Percentiles rank a stretch among this genome's conserved stretches.
These are phyloP conservation scores for Bacidia rubella DNA, from an alignment of 495 filamentous ascomycete species.

Conservation along the genomic window DNA sequence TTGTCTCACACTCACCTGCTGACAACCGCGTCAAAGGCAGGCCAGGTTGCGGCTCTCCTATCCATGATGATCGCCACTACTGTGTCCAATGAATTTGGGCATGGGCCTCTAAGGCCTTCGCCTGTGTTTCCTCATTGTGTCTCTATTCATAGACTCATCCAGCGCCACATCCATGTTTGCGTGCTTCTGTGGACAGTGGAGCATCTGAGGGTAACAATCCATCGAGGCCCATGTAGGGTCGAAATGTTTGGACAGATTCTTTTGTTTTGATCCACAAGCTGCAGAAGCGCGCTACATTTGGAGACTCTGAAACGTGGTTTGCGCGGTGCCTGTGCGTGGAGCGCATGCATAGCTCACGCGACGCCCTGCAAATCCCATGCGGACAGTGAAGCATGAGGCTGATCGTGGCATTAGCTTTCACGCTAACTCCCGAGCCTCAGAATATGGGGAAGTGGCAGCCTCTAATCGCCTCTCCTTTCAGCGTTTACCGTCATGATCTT, in stretches of 20 bases:
- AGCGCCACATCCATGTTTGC: not conserved
- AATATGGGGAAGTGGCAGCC: not conserved
- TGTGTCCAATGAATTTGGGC: not conserved
- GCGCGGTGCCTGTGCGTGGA: slow-evolving; percentile 6
- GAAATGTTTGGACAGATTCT: not conserved
- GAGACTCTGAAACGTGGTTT: slow-evolving; percentile 6
- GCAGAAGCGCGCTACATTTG: slow-evolving; percentile 13
- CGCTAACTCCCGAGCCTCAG: not conserved
- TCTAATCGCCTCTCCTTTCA: not conserved
- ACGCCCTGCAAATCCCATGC: not conserved
- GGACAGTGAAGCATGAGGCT: not conserved
- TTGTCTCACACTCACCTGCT: not conserved
- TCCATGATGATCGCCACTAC: not conserved
- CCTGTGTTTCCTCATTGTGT: not conserved
- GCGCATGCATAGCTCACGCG: slow-evolving; percentile 7
- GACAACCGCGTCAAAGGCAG: not conserved
- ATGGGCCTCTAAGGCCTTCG: not conserved
- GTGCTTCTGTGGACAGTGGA: not conserved
- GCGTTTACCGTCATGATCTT: not conserved
- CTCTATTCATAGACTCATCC: not conserved
- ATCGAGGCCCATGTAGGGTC: not conserved
- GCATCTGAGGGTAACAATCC: not conserved
- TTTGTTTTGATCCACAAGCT: not conserved
- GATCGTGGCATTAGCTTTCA: not conserved
- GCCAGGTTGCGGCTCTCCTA: not conserved